These are phyloP conservation scores for Trichoderma sp. DNA, from an alignment of 2,329 filamentous ascomycete genomes.

Conservation along the genomic window DNA sequence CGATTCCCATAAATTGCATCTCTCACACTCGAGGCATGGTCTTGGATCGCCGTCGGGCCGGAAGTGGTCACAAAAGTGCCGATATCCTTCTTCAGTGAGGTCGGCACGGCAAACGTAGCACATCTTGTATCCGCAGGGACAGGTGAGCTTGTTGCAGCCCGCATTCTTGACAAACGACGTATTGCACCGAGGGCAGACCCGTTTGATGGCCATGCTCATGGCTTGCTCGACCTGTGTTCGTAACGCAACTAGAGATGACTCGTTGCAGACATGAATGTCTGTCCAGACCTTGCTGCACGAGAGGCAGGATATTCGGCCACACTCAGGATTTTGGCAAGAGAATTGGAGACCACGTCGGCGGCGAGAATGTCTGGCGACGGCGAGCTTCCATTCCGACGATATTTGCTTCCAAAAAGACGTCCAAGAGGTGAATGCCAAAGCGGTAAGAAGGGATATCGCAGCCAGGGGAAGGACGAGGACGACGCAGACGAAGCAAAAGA, in stretches of 20 bases:
- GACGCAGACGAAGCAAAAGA: conserved; percentile 55
- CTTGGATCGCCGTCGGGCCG: conserved; percentile 72
- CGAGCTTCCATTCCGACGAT: conserved; percentile 53
- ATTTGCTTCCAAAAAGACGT: conserved; percentile 46
- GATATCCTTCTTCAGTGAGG: conserved; percentile 74
- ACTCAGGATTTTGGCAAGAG: conserved; percentile 69
- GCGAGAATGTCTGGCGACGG: conserved; percentile 67
- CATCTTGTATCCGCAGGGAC: conserved; percentile 95
- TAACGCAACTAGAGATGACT: conserved; percentile 76
- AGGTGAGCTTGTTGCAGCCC: conserved; percentile 96
- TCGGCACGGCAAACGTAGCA: conserved; percentile 93
- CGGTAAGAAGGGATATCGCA: conserved; percentile 48
- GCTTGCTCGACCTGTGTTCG: conserved; percentile 90
- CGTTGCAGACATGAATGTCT: conserved; percentile 88
- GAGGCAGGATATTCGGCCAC: conserved; percentile 73
- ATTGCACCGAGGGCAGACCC: conserved; percentile 88
- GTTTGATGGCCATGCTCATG: conserved; percentile 91
- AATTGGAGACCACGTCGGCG: conserved; percentile 76
- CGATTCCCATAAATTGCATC: conserved; percentile 76
- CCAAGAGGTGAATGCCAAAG: conserved; percentile 46
- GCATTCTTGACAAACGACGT: conserved; percentile 90
- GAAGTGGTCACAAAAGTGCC: conserved; percentile 96
- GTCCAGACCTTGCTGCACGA: conserved; percentile 80
- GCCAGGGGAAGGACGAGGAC: conserved; percentile 58
- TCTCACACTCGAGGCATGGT: conserved; percentile 75